Evolutionary conservation across 306 rosid species (phyloP), one percentile per base, ranked within the genome.

Genomic region (Gastrolobium villosum): DNA sequence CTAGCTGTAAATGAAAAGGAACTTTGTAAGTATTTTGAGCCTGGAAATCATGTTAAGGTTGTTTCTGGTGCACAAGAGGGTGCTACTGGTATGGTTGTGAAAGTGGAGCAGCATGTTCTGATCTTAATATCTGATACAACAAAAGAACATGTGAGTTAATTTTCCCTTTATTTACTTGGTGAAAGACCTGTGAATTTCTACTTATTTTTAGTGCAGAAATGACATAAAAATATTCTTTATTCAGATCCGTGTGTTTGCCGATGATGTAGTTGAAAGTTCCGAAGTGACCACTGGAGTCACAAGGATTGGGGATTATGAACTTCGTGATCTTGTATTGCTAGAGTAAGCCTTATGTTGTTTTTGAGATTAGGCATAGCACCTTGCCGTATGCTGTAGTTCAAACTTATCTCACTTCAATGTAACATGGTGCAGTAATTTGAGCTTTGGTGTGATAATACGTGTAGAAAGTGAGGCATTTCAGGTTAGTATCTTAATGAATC

Each of bases 401-500:
- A 53, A 63, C 10, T 41, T 55, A 64, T 49, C 82, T 84, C 32
- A 75, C 82, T 61, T 62, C 55, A 77, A 32, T 83, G 59, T 11
- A 32, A 65, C 74, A 15, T 85, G 81, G 76, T 90, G 89, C 98
- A 96, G 99, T 70, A 91, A 96, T 82, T 82, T 74, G 85, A 91
- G 91, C 84, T 96, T 96, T 61, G 99, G 99, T 54, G 97, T 96
- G 35, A 89, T 96, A 65, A 93, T 93, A 55, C 98, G 97, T 26
- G 99, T 96, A 43, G 98, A 96, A 84, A 93, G 91, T 70, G 99
- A 96, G 87, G 99, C 98, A 76, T 93, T 90, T 86, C 99, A 91
- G 96, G 99, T 93, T 44, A 72, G 80, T 72, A 49, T 82, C 65
- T 20, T 28, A 26, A 35, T 30, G 15, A 59, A 13, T 56, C 55